phyloP scores from a whole-genome alignment of 1,139 yeast genomes.

The Nakaseomyces glabratus region DNA sequence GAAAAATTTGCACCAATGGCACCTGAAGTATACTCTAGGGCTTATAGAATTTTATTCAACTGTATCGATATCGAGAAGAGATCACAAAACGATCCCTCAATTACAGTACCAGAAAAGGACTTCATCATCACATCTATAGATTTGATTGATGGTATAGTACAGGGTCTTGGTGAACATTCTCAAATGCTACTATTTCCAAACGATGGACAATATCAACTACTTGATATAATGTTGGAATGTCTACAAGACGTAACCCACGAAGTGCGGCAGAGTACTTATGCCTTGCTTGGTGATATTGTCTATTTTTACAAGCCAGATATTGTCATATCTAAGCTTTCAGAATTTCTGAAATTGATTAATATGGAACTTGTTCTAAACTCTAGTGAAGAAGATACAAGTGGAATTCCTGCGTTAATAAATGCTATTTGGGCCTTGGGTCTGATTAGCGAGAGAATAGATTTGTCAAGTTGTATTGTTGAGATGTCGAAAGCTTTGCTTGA shows the following conservation, averaged over 20 bases:
- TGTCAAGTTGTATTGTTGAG: conserved; percentile 54
- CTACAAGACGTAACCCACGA: conserved; percentile 71
- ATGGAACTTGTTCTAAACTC: conserved; percentile 44
- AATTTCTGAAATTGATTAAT: conserved; percentile 54
- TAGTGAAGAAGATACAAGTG: conserved; percentile 31
- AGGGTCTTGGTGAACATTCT: conserved; percentile 67
- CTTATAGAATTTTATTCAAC: conserved; percentile 56
- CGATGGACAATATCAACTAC: conserved; percentile 32
- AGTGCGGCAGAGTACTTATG: conserved; percentile 88
- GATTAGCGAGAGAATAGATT: conserved; percentile 54
- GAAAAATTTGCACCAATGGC: conserved; percentile 86
- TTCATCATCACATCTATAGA: conserved; percentile 84
- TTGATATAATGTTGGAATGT: conserved; percentile 60
- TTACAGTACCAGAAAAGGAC: conserved; percentile 82
- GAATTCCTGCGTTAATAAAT: conserved; percentile 64
- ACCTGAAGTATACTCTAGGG: conserved; percentile 75
- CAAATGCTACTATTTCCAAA: conserved; percentile 45
- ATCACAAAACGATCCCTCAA: conserved; percentile 54
- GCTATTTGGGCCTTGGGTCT: conserved; percentile 95
- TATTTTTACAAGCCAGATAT: conserved; percentile 38
- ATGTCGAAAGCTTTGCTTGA: conserved; percentile 57
- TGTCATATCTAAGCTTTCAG: conserved; percentile 37
- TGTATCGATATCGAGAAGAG: conserved; percentile 62
- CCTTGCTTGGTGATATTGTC: conserved; percentile 80
- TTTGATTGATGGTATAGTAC: conserved; percentile 82